Evolutionary conservation across 495 filamentous ascomycete genomes (phyloP).

Genomic region (Aspergillus bridgeri): DNA sequence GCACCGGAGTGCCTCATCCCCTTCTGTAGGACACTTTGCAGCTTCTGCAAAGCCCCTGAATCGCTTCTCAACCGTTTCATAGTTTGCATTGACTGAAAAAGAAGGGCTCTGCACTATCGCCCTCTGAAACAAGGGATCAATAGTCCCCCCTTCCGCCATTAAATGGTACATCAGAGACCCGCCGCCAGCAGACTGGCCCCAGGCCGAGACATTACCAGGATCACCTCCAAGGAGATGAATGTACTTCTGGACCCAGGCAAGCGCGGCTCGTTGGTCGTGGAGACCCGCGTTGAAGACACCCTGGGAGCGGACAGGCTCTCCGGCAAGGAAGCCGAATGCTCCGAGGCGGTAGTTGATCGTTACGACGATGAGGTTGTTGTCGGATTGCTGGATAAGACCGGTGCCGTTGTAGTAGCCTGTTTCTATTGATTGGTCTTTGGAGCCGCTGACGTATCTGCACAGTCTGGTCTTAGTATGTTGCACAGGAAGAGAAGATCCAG

Average conservation of each 20-base stretch:
- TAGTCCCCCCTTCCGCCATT: slow-evolving; percentile 33
- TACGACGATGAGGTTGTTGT: slow-evolving; percentile 38
- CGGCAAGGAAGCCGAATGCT: slow-evolving; percentile 50
- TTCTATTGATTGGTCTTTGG: slow-evolving; percentile 24
- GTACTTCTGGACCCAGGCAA: slow-evolving; percentile 27
- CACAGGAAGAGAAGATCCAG: background rate
- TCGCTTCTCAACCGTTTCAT: slow-evolving; percentile 30
- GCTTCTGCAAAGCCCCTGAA: slow-evolving; percentile 20
- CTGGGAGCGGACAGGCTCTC: slow-evolving; percentile 43
- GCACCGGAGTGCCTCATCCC: slow-evolving; percentile 22
- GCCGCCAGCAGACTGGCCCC: slow-evolving; percentile 38
- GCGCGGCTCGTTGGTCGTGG: slow-evolving; percentile 44
- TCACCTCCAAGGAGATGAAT: slow-evolving; percentile 43
- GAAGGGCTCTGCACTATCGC: slow-evolving; percentile 49
- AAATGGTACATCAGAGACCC: slow-evolving; percentile 42
- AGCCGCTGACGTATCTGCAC: slow-evolving; percentile 19
- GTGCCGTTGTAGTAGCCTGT: slow-evolving; percentile 14
- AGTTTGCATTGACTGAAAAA: slow-evolving; percentile 43
- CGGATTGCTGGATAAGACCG: slow-evolving; percentile 15
- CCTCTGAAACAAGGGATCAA: slow-evolving; percentile 44
- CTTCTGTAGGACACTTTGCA: slow-evolving; percentile 8
- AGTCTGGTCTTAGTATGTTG: background rate
- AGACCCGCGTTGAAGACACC: slow-evolving; percentile 45
- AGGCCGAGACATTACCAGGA: slow-evolving; percentile 35
- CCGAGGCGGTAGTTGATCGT: slow-evolving; percentile 48